These are phyloP conservation scores for Aspergillus sp. DNA, from an alignment of 2,329 filamentous ascomycete species.

Conservation along the genomic window DNA sequence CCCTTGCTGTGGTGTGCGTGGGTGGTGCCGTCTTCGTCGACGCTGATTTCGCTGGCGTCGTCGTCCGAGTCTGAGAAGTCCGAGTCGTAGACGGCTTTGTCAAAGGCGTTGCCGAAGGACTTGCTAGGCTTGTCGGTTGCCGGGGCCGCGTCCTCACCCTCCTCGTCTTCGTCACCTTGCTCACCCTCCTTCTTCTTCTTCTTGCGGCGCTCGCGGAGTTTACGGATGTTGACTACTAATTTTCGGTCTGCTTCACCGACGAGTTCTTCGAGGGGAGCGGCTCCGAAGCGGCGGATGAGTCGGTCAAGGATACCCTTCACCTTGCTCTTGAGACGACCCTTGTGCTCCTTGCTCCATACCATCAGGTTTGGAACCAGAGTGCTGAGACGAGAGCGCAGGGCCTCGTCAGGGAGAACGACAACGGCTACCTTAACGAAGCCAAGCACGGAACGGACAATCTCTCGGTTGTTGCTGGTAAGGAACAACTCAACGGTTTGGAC, in stretches of 20 bases:
- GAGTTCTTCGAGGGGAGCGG: slow-evolving; percentile 75
- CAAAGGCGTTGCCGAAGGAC: slow-evolving; percentile 26
- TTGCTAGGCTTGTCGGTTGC: slow-evolving; percentile 25
- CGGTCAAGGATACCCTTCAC: slow-evolving; percentile 98
- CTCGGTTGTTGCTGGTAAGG: slow-evolving; percentile 92
- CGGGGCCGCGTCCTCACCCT: slow-evolving; percentile 56
- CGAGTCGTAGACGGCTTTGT: slow-evolving; percentile 68
- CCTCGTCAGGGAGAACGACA: slow-evolving; percentile 77
- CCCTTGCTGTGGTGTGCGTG: slow-evolving; percentile 46
- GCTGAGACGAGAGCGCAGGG: slow-evolving; percentile 77
- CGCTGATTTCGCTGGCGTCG: slow-evolving; percentile 54
- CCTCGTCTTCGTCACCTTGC: slow-evolving; percentile 61
- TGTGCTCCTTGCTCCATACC: slow-evolving; percentile 97
- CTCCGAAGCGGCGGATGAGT: slow-evolving; percentile 89
- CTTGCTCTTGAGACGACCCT: slow-evolving; percentile 94
- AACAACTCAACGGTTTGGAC: slow-evolving; percentile 96
- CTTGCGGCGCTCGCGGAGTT: slow-evolving; percentile 89
- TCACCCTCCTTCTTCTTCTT: slow-evolving; percentile 76
- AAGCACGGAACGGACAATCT: slow-evolving; percentile 92
- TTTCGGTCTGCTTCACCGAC: slow-evolving; percentile 88
- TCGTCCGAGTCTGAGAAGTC: slow-evolving; percentile 85
- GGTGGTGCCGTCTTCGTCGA: slow-evolving; percentile 41
- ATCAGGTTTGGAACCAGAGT: slow-evolving; percentile 87
- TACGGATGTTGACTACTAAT: slow-evolving; percentile 90
- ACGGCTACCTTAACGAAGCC: slow-evolving; percentile 97